Conservation (phyloP, 1,139 yeast species). For the Eremothecium gossypii region DNA sequence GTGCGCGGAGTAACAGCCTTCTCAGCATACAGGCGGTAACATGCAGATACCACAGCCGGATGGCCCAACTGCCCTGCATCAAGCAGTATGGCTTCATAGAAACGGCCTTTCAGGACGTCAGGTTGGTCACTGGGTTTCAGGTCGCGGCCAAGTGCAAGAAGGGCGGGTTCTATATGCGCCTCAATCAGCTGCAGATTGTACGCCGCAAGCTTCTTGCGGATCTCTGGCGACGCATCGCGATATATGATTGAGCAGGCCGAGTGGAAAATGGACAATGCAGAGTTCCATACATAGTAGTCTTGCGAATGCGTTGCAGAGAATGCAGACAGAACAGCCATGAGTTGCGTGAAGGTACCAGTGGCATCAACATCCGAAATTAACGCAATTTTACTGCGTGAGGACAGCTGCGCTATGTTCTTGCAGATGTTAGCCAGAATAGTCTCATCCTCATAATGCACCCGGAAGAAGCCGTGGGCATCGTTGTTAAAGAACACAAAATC, state of each 20-base stretch:
- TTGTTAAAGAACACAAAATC: conserved; percentile 51
- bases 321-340: conserved; percentile 40
- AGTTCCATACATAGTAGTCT: conserved; percentile 57
- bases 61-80: conserved; percentile 45
- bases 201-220: conserved; percentile 29
- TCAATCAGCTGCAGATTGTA: conserved; percentile 15
- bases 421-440: conserved; percentile 37
- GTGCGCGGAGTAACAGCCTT: conserved; percentile 35
- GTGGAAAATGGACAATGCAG: conserved; percentile 32
- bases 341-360: conserved; percentile 56
- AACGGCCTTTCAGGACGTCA: conserved; percentile 39
- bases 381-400: conserved; percentile 57
- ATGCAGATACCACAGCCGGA: conserved; percentile 40
- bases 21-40: conserved; percentile 35
- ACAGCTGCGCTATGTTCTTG: conserved; percentile 37
- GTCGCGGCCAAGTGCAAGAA: conserved; percentile 35
- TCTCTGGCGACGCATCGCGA: conserved; percentile 41
- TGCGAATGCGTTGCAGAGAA: conserved; percentile 39
- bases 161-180: conserved; percentile 36
- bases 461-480: conserved; percentile 53
- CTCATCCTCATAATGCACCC: conserved; percentile 51
- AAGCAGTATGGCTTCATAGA: conserved; percentile 43
- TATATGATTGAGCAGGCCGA: conserved; percentile 34
- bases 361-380: conserved; percentile 55
- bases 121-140: conserved; percentile 23